Base-by-base conservation (phyloP, 345 rosid species). In the Lepidium africanum region DNA sequence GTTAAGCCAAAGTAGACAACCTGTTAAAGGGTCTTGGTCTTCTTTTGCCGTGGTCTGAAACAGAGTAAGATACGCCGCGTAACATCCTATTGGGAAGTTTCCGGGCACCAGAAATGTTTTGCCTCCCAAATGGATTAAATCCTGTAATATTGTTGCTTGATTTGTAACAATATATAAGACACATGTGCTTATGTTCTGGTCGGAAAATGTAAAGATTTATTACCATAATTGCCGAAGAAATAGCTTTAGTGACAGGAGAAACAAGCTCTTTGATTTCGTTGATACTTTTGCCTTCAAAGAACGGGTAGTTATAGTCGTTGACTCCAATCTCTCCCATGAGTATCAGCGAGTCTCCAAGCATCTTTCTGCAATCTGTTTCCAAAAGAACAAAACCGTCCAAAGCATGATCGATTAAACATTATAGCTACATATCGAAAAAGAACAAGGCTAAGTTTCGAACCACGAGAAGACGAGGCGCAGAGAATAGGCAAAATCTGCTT, bases 251-350 rank as follows among this genome's bases (percentile, higher is more conserved):
- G 19, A 80, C 69, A 10, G 41, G 52, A 49, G 86, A 85, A 46
- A 75, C 81, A 43, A 74, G 53, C 17, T 68, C 66, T 54, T 13
- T 80, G 32, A 75, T 57, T 13, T 27, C 75, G 40, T 70, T 61
- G n/a, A 39, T 11, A 40, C 38, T 64, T 59, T 46, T 72, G 17
- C 82, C 70, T 46, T 15, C 9, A 2, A 60, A 37, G 43, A 82
- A 64, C 0, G 69, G 74, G 49, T 79, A 30, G 15, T 60, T 69
- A 55, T 78, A 80, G 57, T 85, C 86, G 0, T 82, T 82, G 5
- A 82, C 85, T 36, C 89, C 89, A 9, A 84, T 82, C 70, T 84
- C 85, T 67, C 89, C 89, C 79, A 82, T 60, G 0, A 81, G 71
- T 67, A 85, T 58, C 63, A 85, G 51, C 2, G 89, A 79, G 32